Percentiles rank a stretch among this genome's conserved stretches.
phyloP scores from a whole-genome alignment of 1,284 basidiomycete genomes.

The Tausonia pullulans region DNA sequence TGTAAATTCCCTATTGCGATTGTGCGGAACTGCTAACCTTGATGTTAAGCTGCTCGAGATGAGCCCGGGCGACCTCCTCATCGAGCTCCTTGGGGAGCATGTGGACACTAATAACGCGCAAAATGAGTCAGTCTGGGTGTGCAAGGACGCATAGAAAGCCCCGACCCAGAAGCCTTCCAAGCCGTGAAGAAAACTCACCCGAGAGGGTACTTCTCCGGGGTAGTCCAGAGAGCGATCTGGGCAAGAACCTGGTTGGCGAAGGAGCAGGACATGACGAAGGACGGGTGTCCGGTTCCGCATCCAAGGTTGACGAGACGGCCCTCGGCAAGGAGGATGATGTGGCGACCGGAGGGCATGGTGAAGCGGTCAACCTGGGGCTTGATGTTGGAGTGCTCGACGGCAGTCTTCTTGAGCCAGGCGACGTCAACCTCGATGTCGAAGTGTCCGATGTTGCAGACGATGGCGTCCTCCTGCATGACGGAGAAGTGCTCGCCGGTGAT shows the following conservation, averaged over 20 bases:
- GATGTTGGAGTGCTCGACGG: constrained; percentile 74
- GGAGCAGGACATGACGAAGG: constrained; percentile 99
- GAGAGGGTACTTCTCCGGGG: constrained; percentile 65
- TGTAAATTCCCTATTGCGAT: no score
- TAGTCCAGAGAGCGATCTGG: constrained; percentile 94
- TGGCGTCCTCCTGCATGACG: constrained; percentile 95
- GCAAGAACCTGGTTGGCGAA: constrained; percentile 98
- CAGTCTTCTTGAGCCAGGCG: constrained; percentile 94
- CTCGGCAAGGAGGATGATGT: constrained; percentile 94
- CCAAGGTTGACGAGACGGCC: constrained; percentile 99
- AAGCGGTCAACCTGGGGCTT: constrained; percentile 99
- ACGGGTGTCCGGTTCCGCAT: constrained; percentile 81
- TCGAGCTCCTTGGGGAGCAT: constrained; percentile 96
- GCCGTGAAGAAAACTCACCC: constrained; percentile 44
- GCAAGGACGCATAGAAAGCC: neutral
- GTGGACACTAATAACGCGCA: constrained; percentile 22
- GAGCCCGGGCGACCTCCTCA: constrained; percentile 95
- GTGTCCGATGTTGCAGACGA: constrained; percentile 98
- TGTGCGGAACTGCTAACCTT: constrained; percentile 35
- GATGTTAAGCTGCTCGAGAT: constrained; percentile 82
- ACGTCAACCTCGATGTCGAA: constrained; percentile 99
- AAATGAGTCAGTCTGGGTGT: constrained; percentile 1
- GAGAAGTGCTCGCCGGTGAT: constrained; percentile 86
- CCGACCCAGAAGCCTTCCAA: constrained; percentile 26
- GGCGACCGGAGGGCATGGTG: constrained; percentile 81